These are phyloP conservation scores for Kuraishia molischiana DNA, from an alignment of 805 yeast genomes.

Conservation along the genomic window DNA sequence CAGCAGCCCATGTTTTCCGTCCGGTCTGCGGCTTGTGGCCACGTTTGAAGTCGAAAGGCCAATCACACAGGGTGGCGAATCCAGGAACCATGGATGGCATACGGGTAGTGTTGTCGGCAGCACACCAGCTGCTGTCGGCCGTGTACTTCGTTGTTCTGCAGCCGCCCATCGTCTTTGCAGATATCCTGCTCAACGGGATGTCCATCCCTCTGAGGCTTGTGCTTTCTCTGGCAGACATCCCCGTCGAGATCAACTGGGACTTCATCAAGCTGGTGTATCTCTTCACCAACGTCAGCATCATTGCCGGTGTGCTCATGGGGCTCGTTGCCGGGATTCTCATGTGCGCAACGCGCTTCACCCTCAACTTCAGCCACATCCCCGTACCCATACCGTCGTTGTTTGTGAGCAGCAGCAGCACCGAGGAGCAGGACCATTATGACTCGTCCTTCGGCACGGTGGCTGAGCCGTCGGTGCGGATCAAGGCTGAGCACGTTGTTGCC, in stretches of 20 bases:
- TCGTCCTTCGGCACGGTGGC: too few species aligned
- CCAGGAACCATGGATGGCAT: too few species aligned
- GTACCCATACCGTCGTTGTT: too few species aligned
- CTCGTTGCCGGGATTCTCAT: conserved; percentile 2
- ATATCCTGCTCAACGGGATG: background rate
- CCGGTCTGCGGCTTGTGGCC: too few species aligned
- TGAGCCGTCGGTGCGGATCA: too few species aligned
- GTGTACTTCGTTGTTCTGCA: background rate
- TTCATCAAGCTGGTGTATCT: conserved; percentile 3
- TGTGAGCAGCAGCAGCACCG: too few species aligned
- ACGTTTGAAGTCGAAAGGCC: too few species aligned
- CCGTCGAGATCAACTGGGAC: background rate
- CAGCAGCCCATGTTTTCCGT: too few species aligned
- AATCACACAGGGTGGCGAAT: too few species aligned
- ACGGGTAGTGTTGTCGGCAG: too few species aligned
- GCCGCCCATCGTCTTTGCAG: background rate
- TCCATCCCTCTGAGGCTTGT: background rate
- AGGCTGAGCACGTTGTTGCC: background rate
- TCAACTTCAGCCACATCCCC: conserved; percentile 2
- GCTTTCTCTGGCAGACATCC: too few species aligned
- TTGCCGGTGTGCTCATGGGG: conserved; percentile 6
- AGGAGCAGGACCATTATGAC: too few species aligned
- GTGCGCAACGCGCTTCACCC: conserved; percentile 2
- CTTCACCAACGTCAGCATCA: conserved; percentile 3
- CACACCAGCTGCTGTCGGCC: background rate